phyloP scores from a whole-genome alignment of 768 basidiomycete species.

The Leccinum rimulosum region DNA sequence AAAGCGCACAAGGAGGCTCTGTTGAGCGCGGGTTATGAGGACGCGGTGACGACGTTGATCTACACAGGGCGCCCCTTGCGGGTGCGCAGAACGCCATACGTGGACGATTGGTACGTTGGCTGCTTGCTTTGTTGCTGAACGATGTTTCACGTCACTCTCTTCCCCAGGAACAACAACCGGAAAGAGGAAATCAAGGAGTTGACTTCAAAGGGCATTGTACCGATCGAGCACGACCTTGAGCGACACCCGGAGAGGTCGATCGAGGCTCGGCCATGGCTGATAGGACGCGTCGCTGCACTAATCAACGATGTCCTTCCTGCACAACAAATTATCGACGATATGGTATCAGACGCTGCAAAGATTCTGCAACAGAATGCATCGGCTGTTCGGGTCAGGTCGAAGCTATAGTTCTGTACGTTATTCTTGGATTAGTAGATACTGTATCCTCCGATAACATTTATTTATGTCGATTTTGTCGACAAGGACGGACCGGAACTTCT shows the following conservation, averaged over 20 bases:
- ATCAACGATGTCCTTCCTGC: conserved; percentile 80
- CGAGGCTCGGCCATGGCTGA: conserved; percentile 68
- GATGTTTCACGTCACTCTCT: background rate
- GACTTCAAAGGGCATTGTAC: conserved; percentile 81
- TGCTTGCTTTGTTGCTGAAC: background rate
- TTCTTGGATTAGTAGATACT: background rate
- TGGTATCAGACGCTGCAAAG: conserved; percentile 61
- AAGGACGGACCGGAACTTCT: background rate
- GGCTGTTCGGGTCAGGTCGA: conserved; percentile 44
- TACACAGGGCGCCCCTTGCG: conserved; percentile 88
- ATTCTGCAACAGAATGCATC: conserved; percentile 42
- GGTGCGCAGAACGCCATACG: conserved; percentile 80
- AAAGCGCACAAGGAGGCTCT: conserved; percentile 82
- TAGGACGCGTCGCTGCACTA: conserved; percentile 77
- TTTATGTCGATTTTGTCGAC: background rate
- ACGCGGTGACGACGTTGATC: conserved; percentile 81
- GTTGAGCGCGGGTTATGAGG: conserved; percentile 69
- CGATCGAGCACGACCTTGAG: conserved; percentile 66
- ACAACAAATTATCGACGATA: conserved; percentile 76
- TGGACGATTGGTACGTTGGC: conserved; percentile 69
- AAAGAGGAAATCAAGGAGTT: conserved; percentile 80
- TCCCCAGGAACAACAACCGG: conserved; percentile 67
- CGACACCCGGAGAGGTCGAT: conserved; percentile 80
- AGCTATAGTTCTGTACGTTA: conserved; percentile 36
- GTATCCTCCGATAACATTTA: background rate